Evolutionary conservation across 768 basidiomycete genomes (phyloP), one percentile per base, ranked within the genome.

Genomic region (Leucosporidium yakuticum): DNA sequence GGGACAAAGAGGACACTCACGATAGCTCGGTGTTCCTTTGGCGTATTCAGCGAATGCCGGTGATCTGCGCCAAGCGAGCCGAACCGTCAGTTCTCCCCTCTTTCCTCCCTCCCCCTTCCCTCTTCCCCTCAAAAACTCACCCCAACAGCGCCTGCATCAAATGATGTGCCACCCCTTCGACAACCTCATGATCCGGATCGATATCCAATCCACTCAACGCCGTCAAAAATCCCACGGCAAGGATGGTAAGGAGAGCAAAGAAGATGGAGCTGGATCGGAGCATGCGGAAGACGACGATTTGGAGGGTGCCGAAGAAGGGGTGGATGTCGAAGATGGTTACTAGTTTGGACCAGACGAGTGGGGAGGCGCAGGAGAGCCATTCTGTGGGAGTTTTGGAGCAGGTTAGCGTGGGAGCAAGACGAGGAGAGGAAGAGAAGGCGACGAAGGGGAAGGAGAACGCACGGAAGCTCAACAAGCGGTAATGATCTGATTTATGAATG

Each of bases 201-300:
- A 76, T 62, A 15, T 44, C 39, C 39, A 44, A 44, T 15, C 39
- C 39, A 15, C 39, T 81, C 80, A 19, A 79, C 80, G 9, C 79
- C 78, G 54, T 81, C 80, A n/a, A 80, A 73, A 2, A 44, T 8
- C 74, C 74, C 15, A 70, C 51, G 8, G 63, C 61, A 51, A 69
- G 54, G 23, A 64, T 11, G 27, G 70, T 71, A 32, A 79, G 71
- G 63, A 81, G 67, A 48, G 79, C 79, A 73, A 79, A 79, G 74
- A 80, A 79, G 68, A 80, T 77, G 36, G 77, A 77, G 15, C 75
- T 76, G 57, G 80, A 64, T 31, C 57, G 55, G 71, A 80, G 74
- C 80, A 81, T 80, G 20, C 79, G 67, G 62, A 77, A 77, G 14
- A 80, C 77, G 27, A 81, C 79, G 61, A 80, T 78, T 72, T 81